Base-by-base conservation (phyloP, 768 basidiomycete species). In the Psilocybe tampanensis region DNA sequence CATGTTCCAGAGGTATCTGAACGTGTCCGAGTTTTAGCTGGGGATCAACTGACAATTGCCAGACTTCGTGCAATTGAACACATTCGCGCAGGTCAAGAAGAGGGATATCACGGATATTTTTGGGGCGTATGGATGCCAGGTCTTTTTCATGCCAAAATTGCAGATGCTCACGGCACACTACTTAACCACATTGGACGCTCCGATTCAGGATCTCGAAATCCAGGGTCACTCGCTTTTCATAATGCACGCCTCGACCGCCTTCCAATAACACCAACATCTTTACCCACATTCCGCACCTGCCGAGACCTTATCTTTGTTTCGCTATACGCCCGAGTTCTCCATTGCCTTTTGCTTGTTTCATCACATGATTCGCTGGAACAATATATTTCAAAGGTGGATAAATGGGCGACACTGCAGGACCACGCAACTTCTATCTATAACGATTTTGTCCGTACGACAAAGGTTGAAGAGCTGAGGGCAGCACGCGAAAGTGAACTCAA, bases 131-230 rank as follows among this genome's bases (percentile, higher is more conserved):
- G 54, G 8, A 60, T 69, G 26, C 70, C 71, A 2, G 76, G 75
- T 2, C 65, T 76, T 1, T 77, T 77, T 59, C 76, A 79, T 56
- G 66, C 56, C 13, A 72, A 76, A 54, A 75, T 76, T 22, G 67
- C 72, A 0, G 71, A 71, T 33, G 58, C 33, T 0, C 71, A 74
- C 54, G 58, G 67, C 23, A 73, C 72, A 0, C 48, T 61, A 0
- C 33, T 72, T 0, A 70, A 74, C 5, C 74, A 76, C 55, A 74
- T 61, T 66, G 42, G 44, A 60, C 59, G 65, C 11, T 60, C 69
- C 0, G 11, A 67, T 64, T 55, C 66, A 70, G 7, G 47, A 58
- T 8, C 42, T 67, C 12, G 52, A 52, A 72, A 72, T 42, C 76
- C 76, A 15, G 72, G 67, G 1, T 71, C 62, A 0, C 68, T 78